Conservation (phyloP, 2,329 filamentous ascomycete genomes). For the Colletotrichum tofieldiae region DNA sequence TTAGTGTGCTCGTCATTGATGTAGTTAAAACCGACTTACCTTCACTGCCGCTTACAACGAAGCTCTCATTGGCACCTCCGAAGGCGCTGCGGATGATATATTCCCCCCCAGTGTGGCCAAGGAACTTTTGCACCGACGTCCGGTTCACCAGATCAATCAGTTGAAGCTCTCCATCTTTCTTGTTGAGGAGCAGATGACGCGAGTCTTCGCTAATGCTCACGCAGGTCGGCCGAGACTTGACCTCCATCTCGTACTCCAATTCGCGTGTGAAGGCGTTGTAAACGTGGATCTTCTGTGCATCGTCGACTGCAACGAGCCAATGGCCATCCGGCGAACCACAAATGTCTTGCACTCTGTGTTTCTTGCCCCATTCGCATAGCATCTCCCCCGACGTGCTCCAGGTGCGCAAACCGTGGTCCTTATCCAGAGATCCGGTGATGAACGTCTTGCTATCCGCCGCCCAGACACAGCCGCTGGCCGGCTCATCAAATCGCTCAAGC, state of each 20-base stretch:
- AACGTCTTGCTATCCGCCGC: slow-evolving; percentile 83
- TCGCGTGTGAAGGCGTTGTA: slow-evolving; percentile 85
- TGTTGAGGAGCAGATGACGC: slow-evolving; percentile 85
- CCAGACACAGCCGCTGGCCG: slow-evolving; percentile 94
- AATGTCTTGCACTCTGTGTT: slow-evolving; percentile 86
- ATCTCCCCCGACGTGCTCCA: slow-evolving; percentile 78
- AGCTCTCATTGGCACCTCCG: slow-evolving; percentile 92
- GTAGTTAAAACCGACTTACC: slow-evolving; percentile 66
- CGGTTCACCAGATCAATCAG: slow-evolving; percentile 84
- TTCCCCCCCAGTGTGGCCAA: slow-evolving; percentile 81
- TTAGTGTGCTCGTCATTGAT: slow-evolving; percentile 5
- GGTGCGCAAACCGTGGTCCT: slow-evolving; percentile 75
- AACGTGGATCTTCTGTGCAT: slow-evolving; percentile 80
- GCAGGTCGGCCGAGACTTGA: slow-evolving; percentile 81
- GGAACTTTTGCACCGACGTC: slow-evolving; percentile 80
- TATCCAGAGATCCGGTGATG: slow-evolving; percentile 84
- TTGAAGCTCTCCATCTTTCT: slow-evolving; percentile 82
- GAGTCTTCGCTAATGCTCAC: slow-evolving; percentile 87
- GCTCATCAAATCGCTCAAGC: slow-evolving; percentile 82
- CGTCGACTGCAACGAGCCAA: slow-evolving; percentile 84
- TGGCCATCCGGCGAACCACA: slow-evolving; percentile 86
- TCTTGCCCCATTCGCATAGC: slow-evolving; percentile 77
- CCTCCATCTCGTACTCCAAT: slow-evolving; percentile 80
- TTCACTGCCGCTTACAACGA: slow-evolving; percentile 93
- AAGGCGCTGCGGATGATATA: slow-evolving; percentile 88